Evolutionary conservation across 1,284 basidiomycete genomes (phyloP), one percentile per base, ranked within the genome.

Genomic region (Omphalotus olearius): DNA sequence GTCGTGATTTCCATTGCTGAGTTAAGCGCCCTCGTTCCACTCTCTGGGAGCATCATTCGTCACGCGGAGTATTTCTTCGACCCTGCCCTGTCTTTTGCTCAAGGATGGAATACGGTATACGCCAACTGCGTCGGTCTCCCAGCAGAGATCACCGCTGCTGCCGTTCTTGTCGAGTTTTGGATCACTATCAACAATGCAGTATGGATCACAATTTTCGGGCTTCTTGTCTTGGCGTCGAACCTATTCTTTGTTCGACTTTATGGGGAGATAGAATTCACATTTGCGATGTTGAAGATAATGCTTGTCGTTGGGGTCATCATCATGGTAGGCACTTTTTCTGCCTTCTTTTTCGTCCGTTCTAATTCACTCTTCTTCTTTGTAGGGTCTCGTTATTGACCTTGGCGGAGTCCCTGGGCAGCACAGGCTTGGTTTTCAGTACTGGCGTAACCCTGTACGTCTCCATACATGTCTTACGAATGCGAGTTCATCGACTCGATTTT

Each of bases 141-240:
- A 14, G 51, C 51, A 18, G 51, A 60, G 47, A 45, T 20, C 26
- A 52, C 53, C 10, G 42, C 53, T 10, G 53, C 38, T 13, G 43
- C 41, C n/a, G 33, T 52, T 40, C 28, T 57, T 17, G 48, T 52
- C 28, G 48, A 54, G 6, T 68, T 61, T 53, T 47, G 51, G 50
- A 28, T 47, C 16, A 66, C 38, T 7, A 18, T 66, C 0, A 54
- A 17, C n/a, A 58, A 0, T 58, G 56, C 50, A 16, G 61, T 52
- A 10, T 63, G 58, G 55, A 65, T 68, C 45, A 46, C 59, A 43
- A 56, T 70, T 49, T 66, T 67, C 50, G 55, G 62, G 41, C 41
- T 66, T 28, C 58, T 61, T 33, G 60, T 64, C 52, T 40, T 62
- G 46, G 52, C 58, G 49, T 57, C 69, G 53, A 63, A 62, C 51